Evolutionary conservation across 768 basidiomycete genomes (phyloP).

Genomic region (Mycena filopes): DNA sequence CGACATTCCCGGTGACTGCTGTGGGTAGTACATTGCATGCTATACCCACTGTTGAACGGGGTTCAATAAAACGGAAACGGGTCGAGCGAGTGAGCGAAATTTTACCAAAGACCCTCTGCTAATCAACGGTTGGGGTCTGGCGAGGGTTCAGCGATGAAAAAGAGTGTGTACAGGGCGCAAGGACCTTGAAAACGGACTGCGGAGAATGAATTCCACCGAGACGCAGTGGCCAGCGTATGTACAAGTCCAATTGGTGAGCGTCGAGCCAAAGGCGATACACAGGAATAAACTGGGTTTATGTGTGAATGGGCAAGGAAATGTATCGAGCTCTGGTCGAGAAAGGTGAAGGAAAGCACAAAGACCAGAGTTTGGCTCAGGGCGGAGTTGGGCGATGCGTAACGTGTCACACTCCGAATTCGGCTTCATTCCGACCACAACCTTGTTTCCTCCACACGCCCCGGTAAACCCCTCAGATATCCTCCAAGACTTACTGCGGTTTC

Average conservation of each 20-base stretch:
- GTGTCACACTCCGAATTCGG: neutral
- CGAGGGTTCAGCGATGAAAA: constrained; percentile 1
- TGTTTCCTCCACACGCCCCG: neutral
- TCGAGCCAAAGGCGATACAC: neutral
- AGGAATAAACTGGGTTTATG: constrained; percentile 5
- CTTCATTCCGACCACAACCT: neutral
- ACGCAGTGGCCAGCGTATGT: constrained; percentile 12
- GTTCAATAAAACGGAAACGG: constrained; percentile 1
- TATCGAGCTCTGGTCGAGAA: neutral
- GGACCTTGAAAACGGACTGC: constrained; percentile 15
- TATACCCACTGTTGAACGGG: constrained; percentile 23
- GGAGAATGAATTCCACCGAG: constrained; percentile 2
- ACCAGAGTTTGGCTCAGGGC: too few species aligned
- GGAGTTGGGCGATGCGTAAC: neutral
- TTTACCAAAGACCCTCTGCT: constrained; percentile 11
- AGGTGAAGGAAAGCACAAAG: neutral
- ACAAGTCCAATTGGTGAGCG: constrained; percentile 13
- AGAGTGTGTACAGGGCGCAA: neutral
- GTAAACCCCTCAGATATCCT: too few species aligned
- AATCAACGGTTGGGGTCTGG: neutral
- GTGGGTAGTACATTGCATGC: constrained; percentile 84
- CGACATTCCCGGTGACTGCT: constrained; percentile 84
- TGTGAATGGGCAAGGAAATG: neutral
- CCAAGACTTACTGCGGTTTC: too few species aligned
- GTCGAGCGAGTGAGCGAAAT: neutral